Evolutionary conservation across 176 grass and related monocot genomes (phyloP), one percentile per base, ranked within the genome.

Genomic region (Aechmea fasciata): DNA sequence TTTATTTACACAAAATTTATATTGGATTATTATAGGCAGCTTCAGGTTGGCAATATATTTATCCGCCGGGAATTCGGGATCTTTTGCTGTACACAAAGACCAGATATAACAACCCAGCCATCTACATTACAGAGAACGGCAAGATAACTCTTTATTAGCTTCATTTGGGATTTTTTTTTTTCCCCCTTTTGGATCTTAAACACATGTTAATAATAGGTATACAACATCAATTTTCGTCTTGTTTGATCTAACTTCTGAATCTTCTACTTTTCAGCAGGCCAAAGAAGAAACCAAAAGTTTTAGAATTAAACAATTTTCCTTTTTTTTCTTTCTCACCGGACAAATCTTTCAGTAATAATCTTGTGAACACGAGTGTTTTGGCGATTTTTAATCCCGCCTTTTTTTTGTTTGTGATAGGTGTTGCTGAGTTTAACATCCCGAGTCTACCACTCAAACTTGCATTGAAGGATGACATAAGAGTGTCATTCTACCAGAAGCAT

Each of bases 41-140:
- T 78, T 81, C 85, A 61, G 2, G 64, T 66, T 86, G 75, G 88
- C 70, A 82, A 18, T 83, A 75, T 52, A 13, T 91, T 2, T 91
- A 87, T 13, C 85, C 88, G 47, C 47, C 1, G 77, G 85, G 85
- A 1, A 71, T 91, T 12, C 52, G 7, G 23, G 79, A 85, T 9
- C 24, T 91, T 3, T 13, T 87, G 17, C 62, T 91, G 9, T 82
- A 91, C 63, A 24, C 83, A 13, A 91, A 87, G 68, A 24, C 71
- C 1, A 87, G 82, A 10, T 91, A 91, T 8, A 63, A 48, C 1
- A 87, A 87, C 49, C 84, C 84, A 11, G 11, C 57, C 0, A 15
- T 91, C 65, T 88, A 74, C 70, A 75, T 88, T 13, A 84, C 85
- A 17, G 85, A 88, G 81, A 91, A 91, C 5, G 81, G 88, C 76